Base-by-base conservation (phyloP, 2,329 filamentous ascomycete genomes). In the Trichoderma atroviride region DNA sequence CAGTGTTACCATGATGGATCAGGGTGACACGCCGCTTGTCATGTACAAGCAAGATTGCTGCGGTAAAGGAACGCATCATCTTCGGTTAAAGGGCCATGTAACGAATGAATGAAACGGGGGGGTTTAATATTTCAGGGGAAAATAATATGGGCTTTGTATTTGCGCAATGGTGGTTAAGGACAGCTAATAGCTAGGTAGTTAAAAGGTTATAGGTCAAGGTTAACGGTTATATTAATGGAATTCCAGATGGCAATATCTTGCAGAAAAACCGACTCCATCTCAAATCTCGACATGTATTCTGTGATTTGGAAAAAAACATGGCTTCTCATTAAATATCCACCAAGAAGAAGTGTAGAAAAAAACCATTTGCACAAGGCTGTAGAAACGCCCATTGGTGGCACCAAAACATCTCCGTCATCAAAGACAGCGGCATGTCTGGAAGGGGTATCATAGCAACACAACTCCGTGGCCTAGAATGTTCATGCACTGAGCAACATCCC, bases 401-500 rank as follows among this genome's bases (percentile, higher is more conserved):
- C 37, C 14, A 43, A 22, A 19, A 57, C 13, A 29, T 37, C 4
- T 43, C 13, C 13, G 13, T 16, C 35, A 16, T 40, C n/a, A 33
- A 57, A 16, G 7, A 16, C 19, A 47, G 22, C 43, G 31, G 31
- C 19, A 5, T 29, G 24, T 22, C 52, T 16, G 29, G 11, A 27
- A 35, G 74, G 75, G 75, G 73, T 76, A 76, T 78, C 71, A 82
- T 69, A 81, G 79, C 70, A 82, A 62, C 67, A 82, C 76, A 73
- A 81, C 77, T 67, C 78, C 76, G 69, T 82, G 78, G 31, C 81
- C 81, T 19, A 82, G 73, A 53, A 80, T 74, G 66, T 79, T 81
- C 68, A 85, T 75, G 70, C 82, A 85, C 65, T 78, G 80, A 16
- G 78, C 77, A 55, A 84, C 71, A 66, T 84, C 83, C 83, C 82